These are phyloP conservation scores for Colletotrichum tofieldiae DNA, from an alignment of 2,329 filamentous ascomycete species.

Conservation along the genomic window DNA sequence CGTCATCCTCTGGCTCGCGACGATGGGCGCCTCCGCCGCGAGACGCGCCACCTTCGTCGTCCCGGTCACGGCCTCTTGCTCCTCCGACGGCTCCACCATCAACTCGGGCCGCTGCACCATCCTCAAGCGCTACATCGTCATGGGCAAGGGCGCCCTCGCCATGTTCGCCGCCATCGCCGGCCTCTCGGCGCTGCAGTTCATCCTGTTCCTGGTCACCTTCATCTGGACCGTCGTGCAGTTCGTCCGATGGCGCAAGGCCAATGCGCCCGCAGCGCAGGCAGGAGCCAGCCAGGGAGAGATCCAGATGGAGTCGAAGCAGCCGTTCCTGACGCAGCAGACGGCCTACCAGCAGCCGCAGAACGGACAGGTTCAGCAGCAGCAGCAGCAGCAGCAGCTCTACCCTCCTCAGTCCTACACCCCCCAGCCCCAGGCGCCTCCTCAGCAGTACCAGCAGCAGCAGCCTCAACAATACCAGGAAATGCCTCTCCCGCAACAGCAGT, in stretches of 20 bases:
- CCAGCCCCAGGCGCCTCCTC: not conserved
- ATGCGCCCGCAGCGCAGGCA: constrained; percentile 28
- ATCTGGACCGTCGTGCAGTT: constrained; percentile 55
- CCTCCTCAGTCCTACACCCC: not conserved
- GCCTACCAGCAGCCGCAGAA: constrained; percentile 47
- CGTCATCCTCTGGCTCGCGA: constrained; percentile 64
- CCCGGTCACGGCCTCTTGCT: constrained; percentile 50
- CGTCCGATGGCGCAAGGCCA: constrained; percentile 54
- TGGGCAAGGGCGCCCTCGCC: constrained; percentile 53
- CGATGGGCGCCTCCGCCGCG: constrained; percentile 58
- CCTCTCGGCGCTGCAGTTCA: constrained; percentile 60
- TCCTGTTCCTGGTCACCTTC: constrained; percentile 58
- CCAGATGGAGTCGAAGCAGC: constrained; percentile 51
- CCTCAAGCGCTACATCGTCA: constrained; percentile 52
- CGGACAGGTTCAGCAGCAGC: constrained; percentile 24
- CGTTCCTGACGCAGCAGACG: constrained; percentile 37
- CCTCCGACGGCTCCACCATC: constrained; percentile 57
- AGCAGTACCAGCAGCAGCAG: constrained; percentile 24
- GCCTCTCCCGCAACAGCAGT: constrained; percentile 11
- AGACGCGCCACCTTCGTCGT: constrained; percentile 56
- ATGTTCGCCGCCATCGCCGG: constrained; percentile 60
- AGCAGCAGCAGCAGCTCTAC: constrained; percentile 17
- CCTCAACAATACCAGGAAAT: constrained; percentile 33
- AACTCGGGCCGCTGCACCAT: constrained; percentile 56
- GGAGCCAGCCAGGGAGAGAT: constrained; percentile 48